A percentile compares a stretch with the other conserved stretches of the same genome.
phyloP scores from a whole-genome alignment of 1,139 yeast species.

The Hyphopichia fennica region DNA sequence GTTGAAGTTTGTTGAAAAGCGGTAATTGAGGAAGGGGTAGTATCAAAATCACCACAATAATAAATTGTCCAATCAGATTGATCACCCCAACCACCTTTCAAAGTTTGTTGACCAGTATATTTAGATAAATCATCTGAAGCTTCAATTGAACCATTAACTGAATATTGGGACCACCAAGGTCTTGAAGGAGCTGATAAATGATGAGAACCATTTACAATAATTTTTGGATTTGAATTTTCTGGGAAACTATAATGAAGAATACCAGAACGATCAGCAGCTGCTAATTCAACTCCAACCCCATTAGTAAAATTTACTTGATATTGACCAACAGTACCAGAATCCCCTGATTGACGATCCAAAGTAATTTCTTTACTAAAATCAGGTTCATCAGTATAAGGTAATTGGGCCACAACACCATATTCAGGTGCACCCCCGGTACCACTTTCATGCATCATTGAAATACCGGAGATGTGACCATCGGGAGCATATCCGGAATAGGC shows the following conservation, averaged over 20 bases:
- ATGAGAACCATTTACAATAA: slow-evolving; percentile 28
- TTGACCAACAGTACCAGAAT: slow-evolving; percentile 24
- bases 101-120: slow-evolving; percentile 24
- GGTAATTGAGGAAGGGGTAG: slow-evolving; percentile 1
- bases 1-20: background rate
- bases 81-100: slow-evolving; percentile 34
- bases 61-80: slow-evolving; percentile 28
- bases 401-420: slow-evolving; percentile 32
- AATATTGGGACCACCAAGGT: slow-evolving; percentile 34
- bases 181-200: slow-evolving; percentile 24
- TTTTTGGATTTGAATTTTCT: slow-evolving; percentile 8
- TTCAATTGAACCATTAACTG: slow-evolving; percentile 24
- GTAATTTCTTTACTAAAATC: slow-evolving; percentile 13
- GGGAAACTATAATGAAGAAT: slow-evolving; percentile 24
- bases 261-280: slow-evolving; percentile 27
- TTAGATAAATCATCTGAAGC: slow-evolving; percentile 16
- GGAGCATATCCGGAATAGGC: slow-evolving; percentile 36
- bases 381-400: slow-evolving; percentile 22
- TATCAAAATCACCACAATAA: slow-evolving; percentile 29
- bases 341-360: slow-evolving; percentile 15
- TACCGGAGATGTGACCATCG: slow-evolving; percentile 28
- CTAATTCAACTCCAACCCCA: slow-evolving; percentile 23
- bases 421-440: slow-evolving; percentile 44
- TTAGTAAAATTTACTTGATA: slow-evolving; percentile 23
- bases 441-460: slow-evolving; percentile 41